These are phyloP conservation scores for Cystobasidium pallidum DNA, from an alignment of 1,284 basidiomycete species.

Conservation along the genomic window DNA sequence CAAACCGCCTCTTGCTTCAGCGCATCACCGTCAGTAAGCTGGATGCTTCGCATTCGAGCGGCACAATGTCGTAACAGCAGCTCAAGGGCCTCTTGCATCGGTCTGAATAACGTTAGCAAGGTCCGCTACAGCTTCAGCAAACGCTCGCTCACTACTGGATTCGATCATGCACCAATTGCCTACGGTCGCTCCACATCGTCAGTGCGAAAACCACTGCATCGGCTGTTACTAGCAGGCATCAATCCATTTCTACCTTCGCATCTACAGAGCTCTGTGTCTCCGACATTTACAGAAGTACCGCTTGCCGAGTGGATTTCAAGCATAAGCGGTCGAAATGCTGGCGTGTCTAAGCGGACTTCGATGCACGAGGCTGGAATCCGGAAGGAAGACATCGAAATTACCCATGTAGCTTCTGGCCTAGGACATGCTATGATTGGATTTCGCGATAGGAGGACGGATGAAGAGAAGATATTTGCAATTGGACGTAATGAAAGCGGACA, in stretches of 20 bases:
- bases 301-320: conserved; percentile 32
- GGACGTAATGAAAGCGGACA: conserved; percentile 51
- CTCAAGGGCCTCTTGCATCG: background rate
- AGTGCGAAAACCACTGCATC: conserved; percentile 15
- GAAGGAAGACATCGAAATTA: conserved; percentile 29
- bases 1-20: too few species aligned
- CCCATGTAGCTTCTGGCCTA: conserved; percentile 38
- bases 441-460: conserved; percentile 36
- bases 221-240: conserved; percentile 39
- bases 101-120: background rate
- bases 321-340: conserved; percentile 26
- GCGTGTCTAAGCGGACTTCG: background rate
- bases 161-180: background rate
- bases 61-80: conserved; percentile 3
- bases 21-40: background rate
- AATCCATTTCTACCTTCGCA: conserved; percentile 37
- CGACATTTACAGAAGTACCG: conserved; percentile 28
- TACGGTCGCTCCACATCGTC: background rate
- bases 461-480: conserved; percentile 47
- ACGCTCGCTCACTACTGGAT: background rate
- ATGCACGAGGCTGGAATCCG: background rate
- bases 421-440: conserved; percentile 48
- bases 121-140: background rate
- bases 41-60: background rate
- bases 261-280: conserved; percentile 16